Conservation (phyloP, 2,329 filamentous ascomycete species). For the Aspergillus quadricinctus region DNA sequence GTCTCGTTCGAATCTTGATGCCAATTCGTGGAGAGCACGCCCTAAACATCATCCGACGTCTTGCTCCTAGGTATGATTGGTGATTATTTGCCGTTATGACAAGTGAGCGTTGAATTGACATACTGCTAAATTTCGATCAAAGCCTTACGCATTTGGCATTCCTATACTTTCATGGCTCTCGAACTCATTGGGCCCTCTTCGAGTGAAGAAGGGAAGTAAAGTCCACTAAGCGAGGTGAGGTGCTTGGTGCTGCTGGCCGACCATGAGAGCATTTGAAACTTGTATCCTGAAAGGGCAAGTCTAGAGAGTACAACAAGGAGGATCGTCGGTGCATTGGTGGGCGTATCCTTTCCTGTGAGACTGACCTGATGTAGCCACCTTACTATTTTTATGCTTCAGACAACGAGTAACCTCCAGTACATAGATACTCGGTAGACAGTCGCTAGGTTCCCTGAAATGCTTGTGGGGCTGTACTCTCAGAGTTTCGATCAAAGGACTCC, state of each 20-base stretch:
- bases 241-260: not conserved
- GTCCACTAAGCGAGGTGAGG: too few species aligned
- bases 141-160: not conserved
- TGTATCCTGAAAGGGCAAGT: too few species aligned
- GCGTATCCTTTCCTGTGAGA: too few species aligned
- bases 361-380: too few species aligned
- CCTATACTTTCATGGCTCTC: not conserved
- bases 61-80: not conserved
- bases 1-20: not conserved
- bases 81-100: not conserved
- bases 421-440: too few species aligned
- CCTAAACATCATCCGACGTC: not conserved
- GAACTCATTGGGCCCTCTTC: not conserved
- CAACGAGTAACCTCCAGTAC: too few species aligned
- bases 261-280: too few species aligned
- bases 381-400: too few species aligned
- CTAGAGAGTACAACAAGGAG: too few species aligned
- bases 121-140: not conserved
- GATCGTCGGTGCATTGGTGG: too few species aligned
- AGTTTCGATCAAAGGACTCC: not conserved
- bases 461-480: not conserved
- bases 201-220: not conserved
- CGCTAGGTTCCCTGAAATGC: not conserved
- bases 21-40: not conserved
- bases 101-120: not conserved